Conservation (phyloP, 257 asterid species). For the Marsdenia floribunda region DNA sequence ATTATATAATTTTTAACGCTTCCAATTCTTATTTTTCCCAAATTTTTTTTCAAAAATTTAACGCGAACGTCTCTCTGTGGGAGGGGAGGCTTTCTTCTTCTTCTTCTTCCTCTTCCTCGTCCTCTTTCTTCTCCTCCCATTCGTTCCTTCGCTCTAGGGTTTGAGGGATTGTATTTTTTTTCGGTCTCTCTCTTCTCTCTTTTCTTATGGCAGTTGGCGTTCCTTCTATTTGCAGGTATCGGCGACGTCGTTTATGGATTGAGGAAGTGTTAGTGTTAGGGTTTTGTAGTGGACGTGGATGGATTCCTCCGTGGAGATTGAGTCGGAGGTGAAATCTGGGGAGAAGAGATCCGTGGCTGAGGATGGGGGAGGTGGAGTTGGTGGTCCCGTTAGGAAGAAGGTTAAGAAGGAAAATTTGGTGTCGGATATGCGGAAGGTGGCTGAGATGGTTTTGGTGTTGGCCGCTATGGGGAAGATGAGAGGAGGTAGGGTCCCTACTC, state of each 20-base stretch:
- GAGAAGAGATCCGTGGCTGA: slow-evolving; percentile 48
- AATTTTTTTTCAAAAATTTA: slow-evolving; percentile 10
- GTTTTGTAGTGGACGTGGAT: slow-evolving; percentile 19
- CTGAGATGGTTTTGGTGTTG: slow-evolving; percentile 85
- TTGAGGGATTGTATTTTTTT: slow-evolving; percentile 9
- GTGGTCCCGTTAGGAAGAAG: slow-evolving; percentile 27
- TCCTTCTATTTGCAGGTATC: slow-evolving; percentile 50
- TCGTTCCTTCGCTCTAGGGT: slow-evolving; percentile 36
- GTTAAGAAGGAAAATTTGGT: slow-evolving; percentile 28
- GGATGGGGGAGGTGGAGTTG: slow-evolving; percentile 25
- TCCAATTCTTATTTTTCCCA: slow-evolving; percentile 20
- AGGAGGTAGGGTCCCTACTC: slow-evolving; percentile 78
- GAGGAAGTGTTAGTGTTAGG: slow-evolving; percentile 18
- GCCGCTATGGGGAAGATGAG: slow-evolving; percentile 93
- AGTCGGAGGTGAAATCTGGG: slow-evolving; percentile 39
- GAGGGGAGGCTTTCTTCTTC: neutral
- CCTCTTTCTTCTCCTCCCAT: neutral
- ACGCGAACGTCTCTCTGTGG: neutral
- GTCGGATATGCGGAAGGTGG: slow-evolving; percentile 58
- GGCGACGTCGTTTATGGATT: slow-evolving; percentile 34
- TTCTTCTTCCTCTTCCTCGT: neutral
- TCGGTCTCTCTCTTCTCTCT: neutral
- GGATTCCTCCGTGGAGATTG: slow-evolving; percentile 43
- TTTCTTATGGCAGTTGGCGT: slow-evolving; percentile 39
- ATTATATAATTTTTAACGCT: slow-evolving; percentile 34